phyloP scores from a whole-genome alignment of 2,329 filamentous ascomycete species.

The Trichoderma arundinaceum region DNA sequence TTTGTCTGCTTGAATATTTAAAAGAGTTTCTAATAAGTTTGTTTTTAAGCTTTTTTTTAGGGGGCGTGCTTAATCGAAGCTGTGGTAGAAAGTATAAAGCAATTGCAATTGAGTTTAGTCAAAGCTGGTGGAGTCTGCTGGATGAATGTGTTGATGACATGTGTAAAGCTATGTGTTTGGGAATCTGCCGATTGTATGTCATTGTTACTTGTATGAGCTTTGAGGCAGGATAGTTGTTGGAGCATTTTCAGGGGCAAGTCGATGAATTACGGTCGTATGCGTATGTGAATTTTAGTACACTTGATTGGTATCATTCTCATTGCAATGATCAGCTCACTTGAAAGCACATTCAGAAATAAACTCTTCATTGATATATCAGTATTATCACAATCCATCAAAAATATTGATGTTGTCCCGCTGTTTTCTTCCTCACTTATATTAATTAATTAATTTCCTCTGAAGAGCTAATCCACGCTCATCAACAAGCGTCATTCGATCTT shows the following conservation, averaged over 20 bases:
- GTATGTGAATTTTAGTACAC: too few relatives aligned
- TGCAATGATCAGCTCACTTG: not conserved
- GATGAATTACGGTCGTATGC: too few relatives aligned
- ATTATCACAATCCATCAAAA: not conserved
- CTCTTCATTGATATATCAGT: not conserved
- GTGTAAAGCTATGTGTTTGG: not conserved
- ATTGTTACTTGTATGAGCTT: too few relatives aligned
- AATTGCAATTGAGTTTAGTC: too few relatives aligned
- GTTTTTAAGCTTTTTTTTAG: not conserved
- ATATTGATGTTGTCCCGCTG: not conserved
- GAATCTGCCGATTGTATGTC: too few relatives aligned
- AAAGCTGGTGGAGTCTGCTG: too few relatives aligned
- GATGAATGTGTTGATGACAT: not conserved
- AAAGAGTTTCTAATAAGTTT: slow-evolving; percentile 15
- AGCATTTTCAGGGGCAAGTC: too few relatives aligned
- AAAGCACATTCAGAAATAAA: not conserved
- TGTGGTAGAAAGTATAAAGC: not conserved
- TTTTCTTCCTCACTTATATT: not conserved
- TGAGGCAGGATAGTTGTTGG: too few relatives aligned
- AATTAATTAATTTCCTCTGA: not conserved
- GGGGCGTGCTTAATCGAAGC: not conserved
- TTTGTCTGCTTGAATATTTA: slow-evolving; percentile 24
- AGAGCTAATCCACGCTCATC: not conserved
- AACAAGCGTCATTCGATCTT: not conserved
- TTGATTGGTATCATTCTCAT: too few relatives aligned